Conservation (phyloP, 352 stramenopile genomes). For the Nothophytophthora sp. region DNA sequence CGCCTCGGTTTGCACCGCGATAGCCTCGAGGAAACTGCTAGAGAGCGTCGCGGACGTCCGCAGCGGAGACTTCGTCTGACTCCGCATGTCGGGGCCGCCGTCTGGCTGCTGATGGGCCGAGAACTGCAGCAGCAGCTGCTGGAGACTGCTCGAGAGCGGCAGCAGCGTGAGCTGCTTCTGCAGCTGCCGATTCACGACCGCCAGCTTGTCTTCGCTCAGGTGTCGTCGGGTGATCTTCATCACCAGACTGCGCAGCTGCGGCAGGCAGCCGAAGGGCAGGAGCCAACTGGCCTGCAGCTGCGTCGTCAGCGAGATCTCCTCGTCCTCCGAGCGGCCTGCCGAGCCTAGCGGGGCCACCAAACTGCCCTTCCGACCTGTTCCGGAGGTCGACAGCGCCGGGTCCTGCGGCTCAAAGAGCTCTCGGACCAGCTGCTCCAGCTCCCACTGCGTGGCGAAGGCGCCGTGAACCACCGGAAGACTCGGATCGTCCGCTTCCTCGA, state of each 20-base stretch:
- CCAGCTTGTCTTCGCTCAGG: constrained; percentile 53
- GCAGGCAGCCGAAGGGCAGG: constrained; percentile 56
- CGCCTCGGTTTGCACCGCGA: constrained; percentile 5
- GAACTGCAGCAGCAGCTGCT: constrained; percentile 42
- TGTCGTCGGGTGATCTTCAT: constrained; percentile 61
- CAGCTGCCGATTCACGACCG: constrained; percentile 44
- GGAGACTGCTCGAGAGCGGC: constrained; percentile 37
- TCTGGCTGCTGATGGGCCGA: constrained; percentile 22
- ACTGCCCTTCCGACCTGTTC: constrained; percentile 6
- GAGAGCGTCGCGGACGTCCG: constrained; percentile 7
- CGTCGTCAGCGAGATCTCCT: constrained; percentile 20
- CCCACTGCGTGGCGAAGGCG: constrained; percentile 56
- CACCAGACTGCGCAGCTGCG: constrained; percentile 40
- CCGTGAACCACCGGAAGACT: constrained; percentile 14
- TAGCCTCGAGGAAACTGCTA: constrained; percentile 15
- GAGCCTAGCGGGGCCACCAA: constrained; percentile 14
- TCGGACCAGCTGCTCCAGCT: constrained; percentile 47
- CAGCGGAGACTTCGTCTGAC: constrained; percentile 1
- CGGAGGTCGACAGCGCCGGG: background rate
- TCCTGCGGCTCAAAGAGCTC: constrained; percentile 27
- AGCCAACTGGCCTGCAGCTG: constrained; percentile 65
- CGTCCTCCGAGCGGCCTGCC: background rate
- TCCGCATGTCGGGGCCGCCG: background rate
- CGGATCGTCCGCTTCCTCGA: constrained; percentile 12
- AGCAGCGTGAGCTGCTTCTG: constrained; percentile 50